Conservation (phyloP, 176 grass and related monocot genomes). For the Musa beccarii region DNA sequence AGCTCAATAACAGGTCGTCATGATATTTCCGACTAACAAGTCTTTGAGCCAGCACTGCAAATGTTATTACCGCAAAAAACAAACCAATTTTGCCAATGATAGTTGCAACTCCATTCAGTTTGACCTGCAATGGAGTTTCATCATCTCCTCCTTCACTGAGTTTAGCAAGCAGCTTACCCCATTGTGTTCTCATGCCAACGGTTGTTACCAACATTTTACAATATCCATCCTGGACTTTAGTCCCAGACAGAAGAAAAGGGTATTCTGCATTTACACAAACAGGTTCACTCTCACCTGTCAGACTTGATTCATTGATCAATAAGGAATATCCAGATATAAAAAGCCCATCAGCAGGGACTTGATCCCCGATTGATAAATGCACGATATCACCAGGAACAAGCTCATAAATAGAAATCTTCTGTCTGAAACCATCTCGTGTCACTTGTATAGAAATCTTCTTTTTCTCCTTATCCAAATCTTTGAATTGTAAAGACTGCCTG, state of each 20-base stretch:
- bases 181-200: conserved; percentile 20
- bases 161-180: conserved; percentile 10
- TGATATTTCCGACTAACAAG: conserved; percentile 2
- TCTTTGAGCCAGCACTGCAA: conserved; percentile 13
- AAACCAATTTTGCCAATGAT: conserved; percentile 18
- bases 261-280: conserved; percentile 3
- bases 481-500: conserved; percentile 16
- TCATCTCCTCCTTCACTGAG: conserved; percentile 16
- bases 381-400: conserved; percentile 15
- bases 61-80: conserved; percentile 14
- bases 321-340: conserved; percentile 18
- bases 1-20: neutral
- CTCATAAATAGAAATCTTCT: conserved; percentile 21
- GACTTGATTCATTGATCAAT: conserved; percentile 20
- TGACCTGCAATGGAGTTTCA: conserved; percentile 22
- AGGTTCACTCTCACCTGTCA: conserved; percentile 12
- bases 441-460: conserved; percentile 22
- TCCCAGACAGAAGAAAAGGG: conserved; percentile 19
- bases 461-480: conserved; percentile 19
- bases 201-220: conserved; percentile 19
- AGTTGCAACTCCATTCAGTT: conserved; percentile 22
- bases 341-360: conserved; percentile 14
- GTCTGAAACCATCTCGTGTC: conserved; percentile 7
- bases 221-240: conserved; percentile 13
- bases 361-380: conserved; percentile 17